Conservation (phyloP, 495 filamentous ascomycete species). For the Neurospora tetraspora region DNA sequence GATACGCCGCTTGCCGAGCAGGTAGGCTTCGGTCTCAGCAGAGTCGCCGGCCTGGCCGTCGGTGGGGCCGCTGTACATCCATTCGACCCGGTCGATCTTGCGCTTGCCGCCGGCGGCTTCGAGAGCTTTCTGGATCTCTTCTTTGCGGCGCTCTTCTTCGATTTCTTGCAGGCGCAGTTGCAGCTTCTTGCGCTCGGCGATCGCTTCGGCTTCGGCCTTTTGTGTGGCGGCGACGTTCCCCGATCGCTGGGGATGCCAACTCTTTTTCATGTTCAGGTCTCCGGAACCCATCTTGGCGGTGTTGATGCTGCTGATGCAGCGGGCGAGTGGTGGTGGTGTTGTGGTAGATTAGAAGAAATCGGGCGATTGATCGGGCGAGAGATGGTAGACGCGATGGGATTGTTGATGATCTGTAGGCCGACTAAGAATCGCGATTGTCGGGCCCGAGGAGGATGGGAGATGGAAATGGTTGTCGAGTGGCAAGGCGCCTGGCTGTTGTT, state of each 20-base stretch:
- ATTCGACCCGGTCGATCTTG: constrained; percentile 73
- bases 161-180: constrained; percentile 80
- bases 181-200: constrained; percentile 87
- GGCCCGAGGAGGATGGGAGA: not conserved
- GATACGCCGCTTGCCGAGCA: constrained; percentile 85
- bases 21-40: constrained; percentile 89
- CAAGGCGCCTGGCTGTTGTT: not conserved
- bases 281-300: constrained; percentile 61
- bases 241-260: constrained; percentile 59
- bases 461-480: not conserved
- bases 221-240: constrained; percentile 27
- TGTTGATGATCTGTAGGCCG: not conserved
- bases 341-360: not conserved
- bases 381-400: not conserved
- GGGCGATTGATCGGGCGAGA: not conserved
- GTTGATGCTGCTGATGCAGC: constrained; percentile 11
- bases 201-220: constrained; percentile 67
- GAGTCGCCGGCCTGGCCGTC: constrained; percentile 69
- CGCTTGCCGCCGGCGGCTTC: constrained; percentile 78
- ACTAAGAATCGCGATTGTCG: not conserved
- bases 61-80: constrained; percentile 91
- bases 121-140: constrained; percentile 83
- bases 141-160: constrained; percentile 84
- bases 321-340: not conserved
- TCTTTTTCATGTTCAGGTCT: constrained; percentile 94